Evolutionary conservation across 2,329 filamentous ascomycete genomes (phyloP).

Genomic region (Pezicula radicicola): DNA sequence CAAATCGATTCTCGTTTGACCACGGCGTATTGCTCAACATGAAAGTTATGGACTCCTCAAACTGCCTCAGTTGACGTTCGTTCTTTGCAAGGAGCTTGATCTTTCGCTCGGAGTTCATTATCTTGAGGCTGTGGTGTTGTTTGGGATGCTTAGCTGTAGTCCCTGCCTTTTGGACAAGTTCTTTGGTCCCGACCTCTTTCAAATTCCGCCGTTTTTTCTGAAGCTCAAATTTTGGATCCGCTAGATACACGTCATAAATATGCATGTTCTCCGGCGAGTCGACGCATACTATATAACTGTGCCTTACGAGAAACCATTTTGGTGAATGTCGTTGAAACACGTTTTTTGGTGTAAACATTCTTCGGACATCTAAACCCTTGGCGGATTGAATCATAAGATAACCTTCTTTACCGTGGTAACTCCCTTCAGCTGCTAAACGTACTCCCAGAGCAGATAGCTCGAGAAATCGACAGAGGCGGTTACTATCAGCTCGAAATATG

Average conservation of each 20-base stretch:
- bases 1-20: slow-evolving; percentile 81
- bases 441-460: slow-evolving; percentile 94
- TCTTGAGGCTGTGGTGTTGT: slow-evolving; percentile 80
- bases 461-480: slow-evolving; percentile 91
- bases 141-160: slow-evolving; percentile 41
- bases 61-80: slow-evolving; percentile 84
- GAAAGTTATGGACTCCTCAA: slow-evolving; percentile 85
- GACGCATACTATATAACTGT: slow-evolving; percentile 97
- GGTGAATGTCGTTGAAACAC: slow-evolving; percentile 81
- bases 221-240: slow-evolving; percentile 83
- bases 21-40: slow-evolving; percentile 84
- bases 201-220: slow-evolving; percentile 66
- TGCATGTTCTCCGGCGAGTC: slow-evolving; percentile 98
- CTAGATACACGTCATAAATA: slow-evolving; percentile 97
- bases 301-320: slow-evolving; percentile 97
- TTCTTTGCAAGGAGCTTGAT: slow-evolving; percentile 89
- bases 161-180: slow-evolving; percentile 46
- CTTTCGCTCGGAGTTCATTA: slow-evolving; percentile 90
- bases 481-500: slow-evolving; percentile 95
- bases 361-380: slow-evolving; percentile 83
- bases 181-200: slow-evolving; percentile 52
- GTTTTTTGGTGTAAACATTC: slow-evolving; percentile 73
- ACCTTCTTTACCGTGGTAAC: slow-evolving; percentile 97
- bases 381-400: slow-evolving; percentile 88
- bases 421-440: slow-evolving; percentile 88